Evolutionary conservation across 495 filamentous ascomycete species (phyloP).

Genomic region (Neurospora sp.): DNA sequence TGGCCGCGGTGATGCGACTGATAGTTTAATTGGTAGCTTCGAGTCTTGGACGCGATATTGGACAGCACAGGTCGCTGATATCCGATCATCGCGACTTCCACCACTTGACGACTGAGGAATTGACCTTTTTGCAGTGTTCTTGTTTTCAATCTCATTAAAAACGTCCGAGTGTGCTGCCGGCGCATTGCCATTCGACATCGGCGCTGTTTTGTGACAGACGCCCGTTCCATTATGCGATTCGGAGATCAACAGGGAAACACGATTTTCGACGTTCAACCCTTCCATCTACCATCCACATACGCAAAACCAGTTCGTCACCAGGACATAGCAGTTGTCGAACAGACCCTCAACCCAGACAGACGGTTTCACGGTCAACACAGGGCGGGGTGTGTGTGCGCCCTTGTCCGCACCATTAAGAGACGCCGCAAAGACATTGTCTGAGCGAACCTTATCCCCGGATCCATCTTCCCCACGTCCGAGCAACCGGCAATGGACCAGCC

Average conservation of each 20-base stretch:
- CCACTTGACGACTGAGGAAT: not conserved
- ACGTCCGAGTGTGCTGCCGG: not conserved
- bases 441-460: not conserved
- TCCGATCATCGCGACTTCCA: not conserved
- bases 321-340: not conserved
- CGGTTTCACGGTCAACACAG: not conserved
- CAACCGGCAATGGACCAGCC: constrained; percentile 12
- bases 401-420: not conserved
- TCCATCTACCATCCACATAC: not conserved
- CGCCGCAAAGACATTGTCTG: not conserved
- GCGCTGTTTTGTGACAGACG: not conserved
- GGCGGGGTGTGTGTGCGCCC: not conserved
- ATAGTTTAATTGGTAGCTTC: not conserved
- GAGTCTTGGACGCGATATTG: not conserved
- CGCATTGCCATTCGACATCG: not conserved
- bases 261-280: not conserved
- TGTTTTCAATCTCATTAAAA: not conserved
- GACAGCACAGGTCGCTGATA: not conserved
- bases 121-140: not conserved
- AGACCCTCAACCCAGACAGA: not conserved
- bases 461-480: not conserved
- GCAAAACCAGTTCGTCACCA: not conserved
- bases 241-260: not conserved
- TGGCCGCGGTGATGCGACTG: not conserved
- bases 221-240: not conserved